Conservation (phyloP, 768 basidiomycete genomes). For the Xerocomellus intermedius region DNA sequence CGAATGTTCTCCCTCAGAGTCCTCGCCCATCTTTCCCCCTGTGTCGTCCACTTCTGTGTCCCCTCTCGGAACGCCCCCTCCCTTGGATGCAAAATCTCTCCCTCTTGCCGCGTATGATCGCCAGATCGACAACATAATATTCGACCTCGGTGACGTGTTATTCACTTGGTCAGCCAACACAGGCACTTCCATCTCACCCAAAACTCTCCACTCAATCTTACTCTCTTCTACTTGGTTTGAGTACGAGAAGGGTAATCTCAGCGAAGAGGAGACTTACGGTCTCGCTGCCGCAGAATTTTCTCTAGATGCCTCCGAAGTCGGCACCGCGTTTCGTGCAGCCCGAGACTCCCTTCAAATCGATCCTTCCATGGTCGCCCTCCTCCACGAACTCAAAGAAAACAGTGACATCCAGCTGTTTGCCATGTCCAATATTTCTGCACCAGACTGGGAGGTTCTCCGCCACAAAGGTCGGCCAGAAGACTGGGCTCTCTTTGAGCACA, state of each 20-base stretch:
- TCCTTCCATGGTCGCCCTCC: conserved; percentile 13
- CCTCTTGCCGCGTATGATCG: conserved; percentile 2
- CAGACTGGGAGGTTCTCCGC: conserved; percentile 21
- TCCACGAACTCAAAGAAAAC: conserved; percentile 12
- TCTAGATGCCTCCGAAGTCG: conserved; percentile 13
- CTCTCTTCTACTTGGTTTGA: conserved; percentile 21
- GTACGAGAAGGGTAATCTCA: conserved; percentile 22
- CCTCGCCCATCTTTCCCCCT: not conserved
- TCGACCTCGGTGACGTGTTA: conserved; percentile 22
- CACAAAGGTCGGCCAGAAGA: conserved; percentile 12
- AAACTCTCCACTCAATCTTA: conserved; percentile 9
- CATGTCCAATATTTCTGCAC: conserved; percentile 24
- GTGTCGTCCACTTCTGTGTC: not conserved
- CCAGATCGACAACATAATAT: conserved; percentile 22
- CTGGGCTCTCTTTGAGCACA: conserved; percentile 19
- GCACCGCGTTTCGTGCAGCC: conserved; percentile 7
- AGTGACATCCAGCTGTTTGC: conserved; percentile 15
- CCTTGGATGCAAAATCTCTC: conserved; percentile 1
- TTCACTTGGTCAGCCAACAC: conserved; percentile 23
- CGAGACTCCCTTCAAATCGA: conserved; percentile 10
- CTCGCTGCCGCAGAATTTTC: conserved; percentile 13
- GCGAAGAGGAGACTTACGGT: conserved; percentile 9
- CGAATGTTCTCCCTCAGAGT: not conserved
- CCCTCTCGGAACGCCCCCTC: not conserved
- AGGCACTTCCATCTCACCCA: conserved; percentile 11